Percentiles rank a stretch among this genome's conserved stretches.
phyloP scores from a whole-genome alignment of 805 yeast species.

The Phaffomyces opuntiae region DNA sequence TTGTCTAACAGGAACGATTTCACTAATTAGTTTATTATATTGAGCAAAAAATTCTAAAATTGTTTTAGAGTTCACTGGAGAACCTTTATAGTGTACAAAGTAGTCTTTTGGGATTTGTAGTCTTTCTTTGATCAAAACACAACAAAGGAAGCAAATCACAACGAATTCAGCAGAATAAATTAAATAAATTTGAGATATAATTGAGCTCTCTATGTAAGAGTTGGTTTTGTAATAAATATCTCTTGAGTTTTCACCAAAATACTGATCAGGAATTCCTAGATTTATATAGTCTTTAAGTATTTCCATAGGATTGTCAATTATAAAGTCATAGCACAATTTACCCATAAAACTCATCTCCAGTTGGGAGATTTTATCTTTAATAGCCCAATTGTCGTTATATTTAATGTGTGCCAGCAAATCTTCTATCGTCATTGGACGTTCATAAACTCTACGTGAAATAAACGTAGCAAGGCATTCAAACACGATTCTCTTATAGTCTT shows the following conservation, averaged over 20 bases:
- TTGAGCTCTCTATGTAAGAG: constrained; percentile 2
- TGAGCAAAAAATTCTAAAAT: constrained; percentile 1
- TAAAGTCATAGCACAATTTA: constrained; percentile 20
- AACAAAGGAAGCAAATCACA: constrained; percentile 5
- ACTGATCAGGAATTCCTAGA: too few relatives aligned
- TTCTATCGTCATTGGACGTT: constrained; percentile 9
- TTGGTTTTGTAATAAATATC: not conserved
- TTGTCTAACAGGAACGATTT: not conserved
- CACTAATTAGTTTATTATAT: not conserved
- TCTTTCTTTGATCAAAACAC: constrained; percentile 1
- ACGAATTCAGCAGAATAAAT: constrained; percentile 9
- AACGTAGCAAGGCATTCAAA: constrained; percentile 9
- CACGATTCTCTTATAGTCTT: not conserved
- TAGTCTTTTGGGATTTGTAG: constrained; percentile 6
- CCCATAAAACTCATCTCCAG: constrained; percentile 19
- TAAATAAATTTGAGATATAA: constrained; percentile 12
- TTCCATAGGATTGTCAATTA: constrained; percentile 11
- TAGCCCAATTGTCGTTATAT: constrained; percentile 6
- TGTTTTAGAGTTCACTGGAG: not conserved
- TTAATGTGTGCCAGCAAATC: constrained; percentile 3
- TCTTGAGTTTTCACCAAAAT: too few relatives aligned
- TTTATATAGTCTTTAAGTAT: too few relatives aligned
- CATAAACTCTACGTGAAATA: constrained; percentile 17
- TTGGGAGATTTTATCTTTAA: constrained; percentile 12
- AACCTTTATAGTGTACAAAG: not conserved